phyloP scores from a whole-genome alignment of 1,284 basidiomycete species.

The Phellinidium pouzarii region DNA sequence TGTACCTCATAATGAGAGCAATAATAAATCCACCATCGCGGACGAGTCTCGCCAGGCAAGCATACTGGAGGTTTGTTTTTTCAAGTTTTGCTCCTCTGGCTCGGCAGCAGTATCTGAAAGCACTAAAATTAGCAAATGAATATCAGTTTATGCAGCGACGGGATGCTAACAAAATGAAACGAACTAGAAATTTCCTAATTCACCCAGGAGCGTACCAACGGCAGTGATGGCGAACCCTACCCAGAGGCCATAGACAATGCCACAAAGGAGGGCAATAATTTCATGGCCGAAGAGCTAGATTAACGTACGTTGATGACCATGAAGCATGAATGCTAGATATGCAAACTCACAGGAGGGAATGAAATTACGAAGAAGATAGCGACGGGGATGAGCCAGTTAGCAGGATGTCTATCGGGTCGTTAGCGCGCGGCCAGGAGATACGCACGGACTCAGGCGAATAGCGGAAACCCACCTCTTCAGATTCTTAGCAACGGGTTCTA shows the following conservation, averaged over 20 bases:
- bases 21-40: conserved; percentile 77
- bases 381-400: conserved; percentile 44
- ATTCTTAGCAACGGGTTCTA: conserved; percentile 48
- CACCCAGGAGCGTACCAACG: conserved; percentile 60
- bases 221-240: conserved; percentile 54
- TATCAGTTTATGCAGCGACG: neutral
- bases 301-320: conserved; percentile 20
- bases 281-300: conserved; percentile 45
- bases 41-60: conserved; percentile 70
- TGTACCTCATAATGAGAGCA: conserved; percentile 65
- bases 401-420: conserved; percentile 20
- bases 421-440: neutral
- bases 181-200: conserved; percentile 67
- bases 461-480: conserved; percentile 32
- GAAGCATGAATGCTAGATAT: neutral
- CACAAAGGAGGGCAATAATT: conserved; percentile 46
- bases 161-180: conserved; percentile 23
- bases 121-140: conserved; percentile 30
- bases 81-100: conserved; percentile 67
- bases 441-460: neutral
- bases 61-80: conserved; percentile 65
- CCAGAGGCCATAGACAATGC: conserved; percentile 46
- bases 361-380: conserved; percentile 31
- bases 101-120: conserved; percentile 59
- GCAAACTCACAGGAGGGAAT: conserved; percentile 22